Conservation (phyloP, 164 flowering plant genomes). For the Magnolia changhungtana region DNA sequence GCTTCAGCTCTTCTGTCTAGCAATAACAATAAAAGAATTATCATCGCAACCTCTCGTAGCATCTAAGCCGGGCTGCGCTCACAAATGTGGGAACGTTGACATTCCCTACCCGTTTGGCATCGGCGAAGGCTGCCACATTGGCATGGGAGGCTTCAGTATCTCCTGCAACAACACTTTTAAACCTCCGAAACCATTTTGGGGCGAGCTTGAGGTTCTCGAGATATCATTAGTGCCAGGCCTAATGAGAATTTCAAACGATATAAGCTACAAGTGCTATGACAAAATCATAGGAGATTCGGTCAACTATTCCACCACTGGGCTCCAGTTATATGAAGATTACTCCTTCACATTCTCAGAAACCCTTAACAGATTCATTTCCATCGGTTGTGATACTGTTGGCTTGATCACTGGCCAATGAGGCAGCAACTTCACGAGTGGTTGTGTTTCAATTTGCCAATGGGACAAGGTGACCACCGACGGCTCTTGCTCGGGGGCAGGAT, state of each 20-base stretch:
- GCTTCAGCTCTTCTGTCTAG: neutral
- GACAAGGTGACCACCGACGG: no score
- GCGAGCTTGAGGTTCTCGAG: neutral
- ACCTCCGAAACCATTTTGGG: neutral
- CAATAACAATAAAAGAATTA: neutral
- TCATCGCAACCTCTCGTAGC: neutral
- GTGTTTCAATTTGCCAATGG: no score
- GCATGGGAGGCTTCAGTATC: neutral
- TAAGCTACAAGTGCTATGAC: neutral
- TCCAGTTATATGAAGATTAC: neutral
- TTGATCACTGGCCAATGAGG: no score
- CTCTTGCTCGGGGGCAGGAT: no score
- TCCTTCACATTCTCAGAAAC: neutral
- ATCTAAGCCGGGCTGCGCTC: constrained; percentile 3
- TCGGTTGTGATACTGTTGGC: neutral
- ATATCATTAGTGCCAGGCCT: constrained; percentile 3
- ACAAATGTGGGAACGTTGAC: constrained; percentile 11
- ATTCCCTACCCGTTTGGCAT: constrained; percentile 23
- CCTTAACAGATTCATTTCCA: neutral
- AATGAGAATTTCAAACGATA: neutral
- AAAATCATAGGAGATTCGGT: neutral
- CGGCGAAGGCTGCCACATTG: neutral
- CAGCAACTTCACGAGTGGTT: no score
- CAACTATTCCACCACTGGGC: no score
- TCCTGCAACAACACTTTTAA: neutral